Evolutionary conservation across 768 basidiomycete genomes (phyloP).

Genomic region (Fomitopsis serialis): DNA sequence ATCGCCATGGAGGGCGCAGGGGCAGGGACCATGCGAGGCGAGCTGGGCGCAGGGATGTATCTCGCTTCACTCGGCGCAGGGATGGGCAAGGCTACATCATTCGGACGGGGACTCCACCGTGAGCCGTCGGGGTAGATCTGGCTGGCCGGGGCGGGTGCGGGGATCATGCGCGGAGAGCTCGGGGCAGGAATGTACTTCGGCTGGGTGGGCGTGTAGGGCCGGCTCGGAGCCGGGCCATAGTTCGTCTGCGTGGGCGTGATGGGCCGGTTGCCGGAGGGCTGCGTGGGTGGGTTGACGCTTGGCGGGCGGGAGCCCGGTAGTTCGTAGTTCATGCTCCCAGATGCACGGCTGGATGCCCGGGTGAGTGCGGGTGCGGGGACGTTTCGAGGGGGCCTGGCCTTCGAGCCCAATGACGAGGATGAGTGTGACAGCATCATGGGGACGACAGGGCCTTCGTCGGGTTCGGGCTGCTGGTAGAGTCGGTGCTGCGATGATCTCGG

Average conservation of each 20-base stretch:
- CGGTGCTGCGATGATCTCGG: neutral
- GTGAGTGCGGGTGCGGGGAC: constrained; percentile 5
- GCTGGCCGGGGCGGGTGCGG: neutral
- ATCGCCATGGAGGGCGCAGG: neutral
- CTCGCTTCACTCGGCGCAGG: neutral
- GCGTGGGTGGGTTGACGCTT: neutral
- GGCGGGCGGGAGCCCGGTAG: neutral
- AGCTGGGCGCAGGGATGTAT: neutral
- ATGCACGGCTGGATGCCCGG: constrained; percentile 7
- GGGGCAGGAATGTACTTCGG: neutral
- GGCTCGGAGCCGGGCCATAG: neutral
- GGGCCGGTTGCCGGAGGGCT: neutral
- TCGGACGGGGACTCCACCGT: neutral
- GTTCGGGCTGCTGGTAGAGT: neutral
- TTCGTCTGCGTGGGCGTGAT: neutral
- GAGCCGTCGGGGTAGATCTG: neutral
- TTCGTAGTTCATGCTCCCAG: neutral
- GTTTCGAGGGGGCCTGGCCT: neutral
- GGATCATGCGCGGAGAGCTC: neutral
- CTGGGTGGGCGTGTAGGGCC: constrained; percentile 1
- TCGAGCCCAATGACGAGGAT: neutral
- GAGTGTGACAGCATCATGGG: neutral
- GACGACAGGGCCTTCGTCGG: neutral
- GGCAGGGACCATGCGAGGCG: neutral
- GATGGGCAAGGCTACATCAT: neutral